A percentile compares a stretch with the other conserved stretches of the same genome.
phyloP scores from a whole-genome alignment of 768 basidiomycete species.

The Suillus bovinus region DNA sequence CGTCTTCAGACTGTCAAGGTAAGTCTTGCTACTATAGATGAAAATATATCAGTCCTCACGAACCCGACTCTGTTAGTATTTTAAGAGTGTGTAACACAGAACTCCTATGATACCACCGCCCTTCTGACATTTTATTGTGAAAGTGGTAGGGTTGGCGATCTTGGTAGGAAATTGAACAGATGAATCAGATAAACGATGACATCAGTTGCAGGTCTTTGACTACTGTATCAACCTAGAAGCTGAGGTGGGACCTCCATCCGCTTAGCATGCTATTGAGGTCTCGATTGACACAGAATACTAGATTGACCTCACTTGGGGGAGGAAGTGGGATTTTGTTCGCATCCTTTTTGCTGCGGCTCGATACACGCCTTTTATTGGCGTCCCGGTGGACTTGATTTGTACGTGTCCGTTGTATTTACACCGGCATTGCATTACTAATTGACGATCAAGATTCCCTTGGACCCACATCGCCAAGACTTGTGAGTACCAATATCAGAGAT shows the following conservation, averaged over 20 bases:
- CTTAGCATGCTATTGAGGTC: neutral
- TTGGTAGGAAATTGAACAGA: neutral
- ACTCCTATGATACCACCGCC: neutral
- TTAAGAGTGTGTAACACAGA: neutral
- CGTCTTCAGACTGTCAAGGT: neutral
- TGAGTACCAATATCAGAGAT: neutral
- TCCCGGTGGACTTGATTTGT: conserved; percentile 1
- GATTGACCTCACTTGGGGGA: conserved; percentile 1
- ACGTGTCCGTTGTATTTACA: neutral
- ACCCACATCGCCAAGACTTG: neutral
- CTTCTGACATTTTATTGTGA: neutral
- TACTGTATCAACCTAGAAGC: neutral
- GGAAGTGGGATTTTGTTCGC: neutral
- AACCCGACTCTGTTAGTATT: neutral
- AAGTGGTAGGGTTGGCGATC: neutral
- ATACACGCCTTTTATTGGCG: neutral
- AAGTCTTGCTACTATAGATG: neutral
- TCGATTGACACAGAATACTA: neutral
- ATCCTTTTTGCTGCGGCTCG: neutral
- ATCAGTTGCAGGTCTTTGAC: neutral
- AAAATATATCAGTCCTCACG: neutral
- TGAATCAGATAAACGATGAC: neutral
- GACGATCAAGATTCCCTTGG: neutral
- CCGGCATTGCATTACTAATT: neutral
- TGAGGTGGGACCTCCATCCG: neutral